Evolutionary conservation across 306 rosid species (phyloP), one percentile per base, ranked within the genome.

Genomic region (Notholithocarpus densiflorus): DNA sequence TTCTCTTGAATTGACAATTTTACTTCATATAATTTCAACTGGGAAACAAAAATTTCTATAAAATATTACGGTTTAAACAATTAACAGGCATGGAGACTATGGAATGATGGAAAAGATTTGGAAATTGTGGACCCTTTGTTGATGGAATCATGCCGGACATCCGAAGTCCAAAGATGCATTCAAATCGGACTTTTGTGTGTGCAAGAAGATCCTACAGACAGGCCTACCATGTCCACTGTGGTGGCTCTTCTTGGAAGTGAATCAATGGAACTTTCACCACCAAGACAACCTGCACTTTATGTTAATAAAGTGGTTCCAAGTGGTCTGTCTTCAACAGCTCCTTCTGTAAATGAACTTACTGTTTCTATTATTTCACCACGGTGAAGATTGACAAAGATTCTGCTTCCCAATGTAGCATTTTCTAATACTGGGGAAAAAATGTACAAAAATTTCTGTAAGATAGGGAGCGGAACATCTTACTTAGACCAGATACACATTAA

Each of bases 151-250:
- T 54, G 83, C 69, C 29, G 8, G 12, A 34, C 21, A 17, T 75
- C 40, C 0, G 88, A 89, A 74, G 75, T 79, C 43, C 19, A 79
- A 20, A 84, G 71, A 56, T 87, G 87, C 74, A 82, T 90, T 71
- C 84, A 86, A 1, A 57, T 91, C 18, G 92, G 90, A 59, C 88
- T 91, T 11, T 55, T 90, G 37, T 90, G 95, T 32, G 91, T 87
- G 26, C 92, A 89, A 52, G 84, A 88, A 71, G 89, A 89, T 77
- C 93, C 85, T 3, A 75, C 56, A 27, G 86, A 81, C 1, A 86
- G 93, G 55, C 93, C 96, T 19, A 78, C 77, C 11, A 89, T 89
- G 82, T 85, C 92, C 23, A 15, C 56, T 29, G 87, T 90, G 24
- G 77, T 82, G 48, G 85, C 72, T 27, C 77, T 83, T 21, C 68